These are phyloP conservation scores for Galium porrigens DNA, from an alignment of 305 asterid species.

Conservation along the genomic window DNA sequence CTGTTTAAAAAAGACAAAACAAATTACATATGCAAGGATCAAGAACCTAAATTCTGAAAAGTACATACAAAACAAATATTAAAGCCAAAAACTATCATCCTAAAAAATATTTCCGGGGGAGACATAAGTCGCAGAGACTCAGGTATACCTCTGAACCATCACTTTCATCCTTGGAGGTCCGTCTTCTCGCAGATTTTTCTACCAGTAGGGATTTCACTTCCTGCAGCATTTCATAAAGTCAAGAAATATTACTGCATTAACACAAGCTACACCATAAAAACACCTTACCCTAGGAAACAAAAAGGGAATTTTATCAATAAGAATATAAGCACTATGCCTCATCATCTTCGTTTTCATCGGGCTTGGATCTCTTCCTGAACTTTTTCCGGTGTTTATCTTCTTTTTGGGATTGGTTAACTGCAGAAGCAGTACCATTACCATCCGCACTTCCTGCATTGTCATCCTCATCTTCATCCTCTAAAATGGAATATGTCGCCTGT, in stretches of 20 bases:
- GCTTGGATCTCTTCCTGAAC: slow-evolving; percentile 64
- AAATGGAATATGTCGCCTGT: slow-evolving; percentile 47
- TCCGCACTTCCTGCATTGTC: slow-evolving; percentile 14
- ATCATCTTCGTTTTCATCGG: slow-evolving; percentile 48
- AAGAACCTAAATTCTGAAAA: neutral
- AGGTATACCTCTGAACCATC: slow-evolving; percentile 56
- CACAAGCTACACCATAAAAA: slow-evolving; percentile 16
- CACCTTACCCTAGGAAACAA: slow-evolving; percentile 22
- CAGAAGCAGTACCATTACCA: slow-evolving; percentile 19
- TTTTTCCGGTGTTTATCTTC: slow-evolving; percentile 42
- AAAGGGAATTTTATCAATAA: slow-evolving; percentile 21
- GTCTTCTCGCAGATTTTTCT: slow-evolving; percentile 50
- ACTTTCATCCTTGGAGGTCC: slow-evolving; percentile 39
- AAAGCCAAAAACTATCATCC: neutral
- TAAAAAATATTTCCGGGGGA: neutral
- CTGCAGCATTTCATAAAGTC: slow-evolving; percentile 26
- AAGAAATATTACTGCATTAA: slow-evolving; percentile 19
- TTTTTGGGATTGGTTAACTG: slow-evolving; percentile 31
- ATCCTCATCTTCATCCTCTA: slow-evolving; percentile 69
- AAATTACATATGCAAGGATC: slow-evolving; percentile 5
- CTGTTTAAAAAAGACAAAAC: slow-evolving; percentile 25
- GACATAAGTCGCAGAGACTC: neutral
- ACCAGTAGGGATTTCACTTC: slow-evolving; percentile 23
- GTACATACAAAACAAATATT: neutral
- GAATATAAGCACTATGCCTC: slow-evolving; percentile 39